A percentile compares a stretch with the other conserved stretches of the same genome.
Evolutionary conservation across 306 rosid genomes (phyloP).

Genomic region (Senna tora): DNA sequence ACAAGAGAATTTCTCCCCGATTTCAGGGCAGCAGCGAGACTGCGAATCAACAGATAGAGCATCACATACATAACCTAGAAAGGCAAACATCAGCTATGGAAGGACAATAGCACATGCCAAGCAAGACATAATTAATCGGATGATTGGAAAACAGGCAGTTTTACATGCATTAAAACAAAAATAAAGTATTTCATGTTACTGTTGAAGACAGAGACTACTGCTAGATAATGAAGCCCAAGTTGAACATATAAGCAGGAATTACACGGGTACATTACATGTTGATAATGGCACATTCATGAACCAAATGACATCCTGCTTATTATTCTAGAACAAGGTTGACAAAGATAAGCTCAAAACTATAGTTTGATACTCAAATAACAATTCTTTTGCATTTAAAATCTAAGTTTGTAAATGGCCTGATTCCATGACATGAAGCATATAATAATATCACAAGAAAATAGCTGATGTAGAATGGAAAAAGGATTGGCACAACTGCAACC

Average conservation of each 20-base stretch:
- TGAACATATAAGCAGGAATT: neutral
- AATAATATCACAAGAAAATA: neutral
- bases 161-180: neutral
- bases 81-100: slow-evolving; percentile 20
- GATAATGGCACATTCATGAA: slow-evolving; percentile 3
- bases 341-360: neutral
- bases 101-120: slow-evolving; percentile 10
- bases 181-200: neutral
- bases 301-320: neutral
- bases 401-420: neutral
- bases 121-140: neutral
- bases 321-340: neutral
- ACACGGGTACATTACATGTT: neutral
- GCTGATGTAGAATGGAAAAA: neutral
- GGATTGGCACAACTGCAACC: neutral
- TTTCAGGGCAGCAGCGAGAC: slow-evolving; percentile 78
- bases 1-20: slow-evolving; percentile 84
- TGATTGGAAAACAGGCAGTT: neutral
- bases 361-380: neutral
- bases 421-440: neutral
- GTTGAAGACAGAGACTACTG: neutral
- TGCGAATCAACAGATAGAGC: slow-evolving; percentile 57
- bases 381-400: neutral
- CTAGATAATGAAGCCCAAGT: neutral
- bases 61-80: slow-evolving; percentile 76